A percentile compares a stretch with the other conserved stretches of the same genome.
phyloP scores from a whole-genome alignment of 2,329 filamentous ascomycete genomes.

The Microdochium paspali region DNA sequence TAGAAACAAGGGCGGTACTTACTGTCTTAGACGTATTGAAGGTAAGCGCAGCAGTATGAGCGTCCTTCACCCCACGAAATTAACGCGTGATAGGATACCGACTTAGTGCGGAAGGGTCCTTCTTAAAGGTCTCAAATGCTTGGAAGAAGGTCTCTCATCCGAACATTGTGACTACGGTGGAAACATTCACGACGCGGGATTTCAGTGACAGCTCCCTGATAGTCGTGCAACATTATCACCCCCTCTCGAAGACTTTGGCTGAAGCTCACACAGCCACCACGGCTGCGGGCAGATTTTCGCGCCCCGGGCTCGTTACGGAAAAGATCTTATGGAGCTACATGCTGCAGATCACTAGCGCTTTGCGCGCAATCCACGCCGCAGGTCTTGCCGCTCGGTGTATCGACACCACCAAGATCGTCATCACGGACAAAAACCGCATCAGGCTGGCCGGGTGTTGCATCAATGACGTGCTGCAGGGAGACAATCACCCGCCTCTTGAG shows the following conservation, averaged over 20 bases:
- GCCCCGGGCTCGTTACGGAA: constrained; percentile 50
- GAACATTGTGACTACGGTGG: constrained; percentile 76
- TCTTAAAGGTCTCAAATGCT: constrained; percentile 70
- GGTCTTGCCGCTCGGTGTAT: constrained; percentile 80
- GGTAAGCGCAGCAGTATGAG: constrained; percentile 32
- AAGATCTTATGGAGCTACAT: constrained; percentile 84
- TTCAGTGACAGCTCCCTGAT: constrained; percentile 94
- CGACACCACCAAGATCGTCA: constrained; percentile 76
- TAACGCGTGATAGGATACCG: constrained; percentile 53
- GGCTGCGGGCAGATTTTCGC: constrained; percentile 33
- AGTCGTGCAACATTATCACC: constrained; percentile 89
- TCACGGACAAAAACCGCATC: constrained; percentile 85
- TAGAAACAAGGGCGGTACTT: constrained; percentile 79
- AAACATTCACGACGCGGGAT: constrained; percentile 85
- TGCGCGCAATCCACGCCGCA: constrained; percentile 74
- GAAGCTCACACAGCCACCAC: constrained; percentile 61
- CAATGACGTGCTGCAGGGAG: constrained; percentile 80
- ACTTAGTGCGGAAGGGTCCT: constrained; percentile 75
- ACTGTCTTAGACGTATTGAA: constrained; percentile 79
- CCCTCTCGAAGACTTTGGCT: constrained; percentile 78
- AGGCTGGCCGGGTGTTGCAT: constrained; percentile 83
- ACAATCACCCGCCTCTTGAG: constrained; percentile 54
- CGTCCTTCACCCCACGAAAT: constrained; percentile 1
- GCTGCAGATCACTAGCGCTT: constrained; percentile 78
- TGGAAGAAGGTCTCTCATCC: constrained; percentile 83